Percentiles rank a stretch among this genome's conserved stretches.
phyloP scores from a whole-genome alignment of 352 stramenopile genomes.

The Pythium oligandrum region DNA sequence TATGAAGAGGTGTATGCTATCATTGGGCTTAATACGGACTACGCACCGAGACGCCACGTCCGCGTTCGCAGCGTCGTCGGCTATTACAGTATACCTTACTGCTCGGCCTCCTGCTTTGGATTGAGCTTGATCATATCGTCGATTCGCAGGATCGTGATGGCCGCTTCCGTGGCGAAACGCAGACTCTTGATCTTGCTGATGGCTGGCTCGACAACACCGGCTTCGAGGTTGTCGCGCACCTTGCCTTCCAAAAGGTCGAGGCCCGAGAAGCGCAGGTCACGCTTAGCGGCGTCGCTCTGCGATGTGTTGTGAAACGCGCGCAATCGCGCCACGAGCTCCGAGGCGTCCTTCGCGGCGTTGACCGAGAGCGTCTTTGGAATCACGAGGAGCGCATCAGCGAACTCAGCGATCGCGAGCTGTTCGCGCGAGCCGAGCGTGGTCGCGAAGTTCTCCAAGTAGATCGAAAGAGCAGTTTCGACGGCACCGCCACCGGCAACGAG shows the following conservation, averaged over 20 bases:
- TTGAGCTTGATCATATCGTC: constrained; percentile 98
- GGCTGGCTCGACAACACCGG: constrained; percentile 98
- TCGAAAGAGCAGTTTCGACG: constrained; percentile 96
- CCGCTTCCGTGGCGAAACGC: constrained; percentile 98
- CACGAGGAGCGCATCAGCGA: constrained; percentile 97
- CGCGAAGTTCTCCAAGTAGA: constrained; percentile 98
- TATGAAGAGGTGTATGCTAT: not conserved
- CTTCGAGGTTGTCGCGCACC: constrained; percentile 95
- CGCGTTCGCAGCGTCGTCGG: too few relatives aligned
- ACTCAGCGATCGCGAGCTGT: constrained; percentile 99
- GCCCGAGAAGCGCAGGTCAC: constrained; percentile 86
- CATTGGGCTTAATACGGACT: too few relatives aligned
- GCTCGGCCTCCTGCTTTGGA: constrained; percentile 77
- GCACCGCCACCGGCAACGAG: constrained; percentile 97
- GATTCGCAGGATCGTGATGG: constrained; percentile 99
- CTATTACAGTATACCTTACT: constrained; percentile 30
- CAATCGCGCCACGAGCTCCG: constrained; percentile 97
- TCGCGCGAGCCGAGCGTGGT: constrained; percentile 95
- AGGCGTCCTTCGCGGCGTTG: constrained; percentile 99
- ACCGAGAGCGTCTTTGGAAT: constrained; percentile 99
- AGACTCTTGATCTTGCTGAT: constrained; percentile 99
- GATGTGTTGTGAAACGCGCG: constrained; percentile 95
- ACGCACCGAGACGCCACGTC: too few relatives aligned
- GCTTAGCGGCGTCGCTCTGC: constrained; percentile 81
- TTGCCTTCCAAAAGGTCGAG: constrained; percentile 95